phyloP scores from a whole-genome alignment of 495 filamentous ascomycete genomes.

The Letharia columbiana region DNA sequence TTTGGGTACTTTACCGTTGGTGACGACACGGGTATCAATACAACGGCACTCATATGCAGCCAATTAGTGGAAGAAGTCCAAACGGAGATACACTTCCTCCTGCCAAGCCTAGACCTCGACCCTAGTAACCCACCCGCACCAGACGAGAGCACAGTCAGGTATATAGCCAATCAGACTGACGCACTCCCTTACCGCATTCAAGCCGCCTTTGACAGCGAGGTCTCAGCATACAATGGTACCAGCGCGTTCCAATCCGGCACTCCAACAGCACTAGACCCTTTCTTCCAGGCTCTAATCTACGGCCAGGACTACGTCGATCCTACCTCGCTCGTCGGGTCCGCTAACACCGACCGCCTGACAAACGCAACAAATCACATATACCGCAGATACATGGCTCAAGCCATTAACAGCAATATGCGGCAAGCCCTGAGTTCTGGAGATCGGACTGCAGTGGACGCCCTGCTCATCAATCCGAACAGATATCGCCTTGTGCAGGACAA shows the following conservation, averaged over 20 bases:
- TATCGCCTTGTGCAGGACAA: neutral
- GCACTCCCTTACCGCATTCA: neutral
- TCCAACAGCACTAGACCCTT: neutral
- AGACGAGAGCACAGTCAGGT: neutral
- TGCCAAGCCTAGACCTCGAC: neutral
- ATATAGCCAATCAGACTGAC: neutral
- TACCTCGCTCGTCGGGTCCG: neutral
- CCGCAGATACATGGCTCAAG: conserved; percentile 1
- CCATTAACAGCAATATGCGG: neutral
- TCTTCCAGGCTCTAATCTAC: neutral
- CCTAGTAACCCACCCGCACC: neutral
- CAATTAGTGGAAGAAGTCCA: neutral
- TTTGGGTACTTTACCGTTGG: neutral
- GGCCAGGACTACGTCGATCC: neutral
- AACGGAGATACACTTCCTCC: conserved; percentile 2
- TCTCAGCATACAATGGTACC: neutral
- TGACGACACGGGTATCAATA: neutral
- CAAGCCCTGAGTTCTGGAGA: neutral
- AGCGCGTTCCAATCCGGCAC: neutral
- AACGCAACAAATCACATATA: neutral
- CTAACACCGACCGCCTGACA: neutral
- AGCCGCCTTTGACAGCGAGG: neutral
- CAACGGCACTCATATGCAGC: neutral
- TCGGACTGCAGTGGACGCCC: neutral
- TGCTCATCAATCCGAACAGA: neutral